Base-by-base conservation (phyloP, 352 stramenopile genomes). In the Phytophthora multivora region DNA sequence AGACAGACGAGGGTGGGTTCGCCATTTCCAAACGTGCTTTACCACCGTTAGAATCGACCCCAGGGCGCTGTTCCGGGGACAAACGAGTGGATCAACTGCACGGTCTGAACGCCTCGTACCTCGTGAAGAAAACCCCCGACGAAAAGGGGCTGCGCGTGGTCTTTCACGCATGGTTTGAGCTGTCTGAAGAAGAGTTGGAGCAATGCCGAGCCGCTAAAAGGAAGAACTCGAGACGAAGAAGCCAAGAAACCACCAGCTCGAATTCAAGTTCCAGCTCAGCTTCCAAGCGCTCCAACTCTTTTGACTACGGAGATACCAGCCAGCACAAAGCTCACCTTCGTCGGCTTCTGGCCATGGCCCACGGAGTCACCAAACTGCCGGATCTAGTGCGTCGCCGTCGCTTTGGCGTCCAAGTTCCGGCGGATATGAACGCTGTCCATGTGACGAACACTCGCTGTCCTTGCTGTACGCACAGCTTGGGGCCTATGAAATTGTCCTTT, bases 361-460 rank as follows among this genome's bases (percentile, higher is more conserved):
- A 74, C 11, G 71, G 66, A 9, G 59, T 74, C 3, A 64, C 47
- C 11, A 65, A 71, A 9, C 59, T 88, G 11, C 66, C 75, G 2
- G 56, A 64, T 12, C 47, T 90, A 16, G 66, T 91, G 12, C 74
- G 74, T 11, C 76, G 82, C 39, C 76, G 77, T 2, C 76, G 82
- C 2, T 75, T 90, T 12, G 80, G 78, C 13, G 66, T 77, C 1
- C 82, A 90, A 57, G 70, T 73, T 16, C 68, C 88, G 5, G 60
- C 72, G 0, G 72, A 89, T 62, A 45, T 62, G 11, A 68, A 46
- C 9, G 46, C 63, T 6, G 52, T 80, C 8, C 45, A 75, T 4
- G 58, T 71, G 1, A 64, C 52, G 5, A 91, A 88, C 52, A 47
- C 63, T 7, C 73, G 65, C 41, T 91, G 82, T 48, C 71, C 81